Conservation (phyloP, 495 filamentous ascomycete genomes). For the Usnea hakonensis region DNA sequence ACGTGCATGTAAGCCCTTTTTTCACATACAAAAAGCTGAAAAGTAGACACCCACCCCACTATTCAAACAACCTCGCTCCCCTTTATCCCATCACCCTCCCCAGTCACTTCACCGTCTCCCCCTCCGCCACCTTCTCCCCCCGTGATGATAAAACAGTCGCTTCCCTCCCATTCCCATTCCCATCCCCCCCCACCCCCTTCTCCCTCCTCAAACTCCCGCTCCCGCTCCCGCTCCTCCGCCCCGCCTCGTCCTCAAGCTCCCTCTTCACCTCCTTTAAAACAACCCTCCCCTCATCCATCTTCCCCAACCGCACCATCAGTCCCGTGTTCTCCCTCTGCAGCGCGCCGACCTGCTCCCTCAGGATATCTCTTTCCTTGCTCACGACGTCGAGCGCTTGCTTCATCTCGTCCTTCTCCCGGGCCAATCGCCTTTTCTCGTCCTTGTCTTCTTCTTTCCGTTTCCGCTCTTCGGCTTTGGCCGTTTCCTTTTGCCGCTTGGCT, state of each 20-base stretch:
- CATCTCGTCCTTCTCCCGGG: constrained; percentile 48
- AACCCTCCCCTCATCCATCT: constrained; percentile 20
- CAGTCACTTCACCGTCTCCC: background rate
- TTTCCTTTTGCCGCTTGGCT: constrained; percentile 42
- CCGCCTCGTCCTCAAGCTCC: constrained; percentile 14
- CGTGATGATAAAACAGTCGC: constrained; percentile 11
- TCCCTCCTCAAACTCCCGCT: constrained; percentile 21
- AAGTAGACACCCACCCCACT: background rate
- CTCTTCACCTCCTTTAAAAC: constrained; percentile 15
- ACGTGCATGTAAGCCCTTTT: too few relatives aligned
- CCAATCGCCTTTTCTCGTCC: constrained; percentile 49
- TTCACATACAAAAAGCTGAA: too few relatives aligned
- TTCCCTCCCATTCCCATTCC: constrained; percentile 6
- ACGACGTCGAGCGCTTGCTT: constrained; percentile 49
- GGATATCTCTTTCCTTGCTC: constrained; percentile 51
- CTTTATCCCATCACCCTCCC: background rate
- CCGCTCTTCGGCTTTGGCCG: constrained; percentile 37
- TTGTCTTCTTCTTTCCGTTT: constrained; percentile 52
- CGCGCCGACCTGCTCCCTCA: constrained; percentile 53
- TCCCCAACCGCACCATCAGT: constrained; percentile 27
- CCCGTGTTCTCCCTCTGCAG: constrained; percentile 58
- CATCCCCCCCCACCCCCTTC: background rate
- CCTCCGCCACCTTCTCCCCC: constrained; percentile 8
- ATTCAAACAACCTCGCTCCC: background rate
- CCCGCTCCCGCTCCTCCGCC: constrained; percentile 21